These are phyloP conservation scores for Dactylella cylindrospora DNA, from an alignment of 2,329 filamentous ascomycete species.

Conservation along the genomic window DNA sequence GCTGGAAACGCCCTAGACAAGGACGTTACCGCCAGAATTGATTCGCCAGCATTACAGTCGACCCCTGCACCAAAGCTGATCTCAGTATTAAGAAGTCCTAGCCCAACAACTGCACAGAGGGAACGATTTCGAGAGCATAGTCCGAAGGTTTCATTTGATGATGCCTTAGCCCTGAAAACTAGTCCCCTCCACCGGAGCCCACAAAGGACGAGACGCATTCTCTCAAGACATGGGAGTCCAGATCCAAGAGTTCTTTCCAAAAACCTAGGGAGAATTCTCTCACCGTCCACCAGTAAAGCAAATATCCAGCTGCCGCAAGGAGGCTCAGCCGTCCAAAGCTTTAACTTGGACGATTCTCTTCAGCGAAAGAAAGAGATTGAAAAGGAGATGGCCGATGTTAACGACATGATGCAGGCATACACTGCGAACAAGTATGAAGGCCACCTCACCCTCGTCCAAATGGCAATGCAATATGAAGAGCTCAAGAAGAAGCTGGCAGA, in stretches of 20 bases:
- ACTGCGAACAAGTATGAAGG: constrained; percentile 29
- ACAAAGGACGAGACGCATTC: constrained; percentile 31
- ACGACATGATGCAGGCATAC: constrained; percentile 27
- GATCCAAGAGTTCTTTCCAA: constrained; percentile 27
- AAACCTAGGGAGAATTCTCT: constrained; percentile 21
- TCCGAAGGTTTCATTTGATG: constrained; percentile 26
- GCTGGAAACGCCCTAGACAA: constrained; percentile 15
- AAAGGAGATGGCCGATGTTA: constrained; percentile 21
- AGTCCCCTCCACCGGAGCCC: constrained; percentile 37
- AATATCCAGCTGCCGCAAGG: constrained; percentile 23
- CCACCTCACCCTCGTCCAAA: constrained; percentile 23
- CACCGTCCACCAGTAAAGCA: constrained; percentile 20
- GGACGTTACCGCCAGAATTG: constrained; percentile 11
- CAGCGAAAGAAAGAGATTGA: constrained; percentile 19
- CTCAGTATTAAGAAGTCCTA: constrained; percentile 18
- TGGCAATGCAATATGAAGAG: constrained; percentile 36
- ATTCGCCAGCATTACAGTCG: constrained; percentile 4
- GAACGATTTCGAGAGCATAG: constrained; percentile 22
- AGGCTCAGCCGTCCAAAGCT: neutral
- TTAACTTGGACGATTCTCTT: neutral
- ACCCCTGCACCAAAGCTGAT: constrained; percentile 6
- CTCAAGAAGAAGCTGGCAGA: constrained; percentile 22
- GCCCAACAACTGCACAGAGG: constrained; percentile 16
- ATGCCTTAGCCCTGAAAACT: constrained; percentile 14
- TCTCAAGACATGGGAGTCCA: constrained; percentile 23